These are phyloP conservation scores for Rosa lucieae DNA, from an alignment of 306 rosid species.

Conservation along the genomic window DNA sequence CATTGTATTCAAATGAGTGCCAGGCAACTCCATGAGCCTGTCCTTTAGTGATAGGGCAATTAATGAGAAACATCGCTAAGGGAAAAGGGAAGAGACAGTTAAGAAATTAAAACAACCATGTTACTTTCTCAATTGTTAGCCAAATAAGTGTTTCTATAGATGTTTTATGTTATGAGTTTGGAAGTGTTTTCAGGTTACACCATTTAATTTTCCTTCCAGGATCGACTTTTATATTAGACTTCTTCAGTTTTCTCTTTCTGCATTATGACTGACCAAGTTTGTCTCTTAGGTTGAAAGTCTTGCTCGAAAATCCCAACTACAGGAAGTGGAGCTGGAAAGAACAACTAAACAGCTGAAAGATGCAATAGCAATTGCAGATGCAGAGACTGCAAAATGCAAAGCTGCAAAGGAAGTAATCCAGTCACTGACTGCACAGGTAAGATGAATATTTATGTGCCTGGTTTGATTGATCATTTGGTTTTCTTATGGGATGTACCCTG, in stretches of 20 bases:
- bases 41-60: not conserved
- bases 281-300: slow-evolving; percentile 77
- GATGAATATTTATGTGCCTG: slow-evolving; percentile 24
- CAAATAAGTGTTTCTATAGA: not conserved
- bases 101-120: not conserved
- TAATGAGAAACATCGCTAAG: not conserved
- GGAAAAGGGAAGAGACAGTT: too few relatives aligned
- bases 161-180: not conserved
- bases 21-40: not conserved
- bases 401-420: slow-evolving; percentile 98
- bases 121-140: not conserved
- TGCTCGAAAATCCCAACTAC: slow-evolving; percentile 81
- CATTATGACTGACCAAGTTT: slow-evolving; percentile 26
- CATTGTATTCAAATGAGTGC: not conserved
- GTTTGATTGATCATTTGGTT: not conserved
- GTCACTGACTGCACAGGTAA: slow-evolving; percentile 95
- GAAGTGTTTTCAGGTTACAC: not conserved
- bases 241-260: slow-evolving; percentile 27
- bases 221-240: slow-evolving; percentile 7
- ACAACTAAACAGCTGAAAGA: slow-evolving; percentile 91
- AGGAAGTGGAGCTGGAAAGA: slow-evolving; percentile 90
- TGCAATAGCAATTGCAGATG: slow-evolving; percentile 85
- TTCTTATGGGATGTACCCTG: not conserved
- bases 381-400: slow-evolving; percentile 86
- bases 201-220: not conserved